Evolutionary conservation across 176 grass and related monocot genomes (phyloP).

Genomic region (Bothriochloa decipiens): DNA sequence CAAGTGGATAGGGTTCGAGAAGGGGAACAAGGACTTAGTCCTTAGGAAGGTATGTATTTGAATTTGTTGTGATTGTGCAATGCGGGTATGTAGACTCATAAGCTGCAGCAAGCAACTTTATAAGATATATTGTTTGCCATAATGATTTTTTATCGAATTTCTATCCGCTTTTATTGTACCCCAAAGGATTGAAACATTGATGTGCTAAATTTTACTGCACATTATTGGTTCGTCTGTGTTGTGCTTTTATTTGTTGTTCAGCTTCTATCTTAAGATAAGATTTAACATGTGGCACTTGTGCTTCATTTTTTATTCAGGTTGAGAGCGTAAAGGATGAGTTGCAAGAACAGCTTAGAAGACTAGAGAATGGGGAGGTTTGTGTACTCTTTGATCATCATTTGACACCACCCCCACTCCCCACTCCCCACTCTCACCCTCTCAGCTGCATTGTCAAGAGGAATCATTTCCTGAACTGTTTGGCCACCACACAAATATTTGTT

Average conservation of each 20-base stretch:
- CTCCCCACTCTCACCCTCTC: background rate
- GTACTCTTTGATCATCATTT: background rate
- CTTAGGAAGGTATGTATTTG: conserved; percentile 58
- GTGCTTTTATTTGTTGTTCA: background rate
- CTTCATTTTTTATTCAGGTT: conserved; percentile 53
- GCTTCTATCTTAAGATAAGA: background rate
- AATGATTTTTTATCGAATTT: background rate
- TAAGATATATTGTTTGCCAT: background rate
- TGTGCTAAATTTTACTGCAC: background rate
- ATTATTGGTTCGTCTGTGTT: background rate
- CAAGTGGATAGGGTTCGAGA: conserved; percentile 74
- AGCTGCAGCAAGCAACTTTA: background rate
- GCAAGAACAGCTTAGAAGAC: conserved; percentile 61
- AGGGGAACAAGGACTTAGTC: conserved; percentile 54
- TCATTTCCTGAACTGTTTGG: background rate
- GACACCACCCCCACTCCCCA: background rate
- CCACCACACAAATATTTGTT: background rate
- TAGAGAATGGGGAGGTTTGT: conserved; percentile 72
- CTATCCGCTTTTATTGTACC: background rate
- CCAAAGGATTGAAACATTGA: background rate
- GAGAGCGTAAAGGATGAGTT: conserved; percentile 69
- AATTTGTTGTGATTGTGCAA: conserved; percentile 1
- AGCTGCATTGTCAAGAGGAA: background rate
- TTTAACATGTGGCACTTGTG: background rate
- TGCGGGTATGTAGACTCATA: background rate